Conservation (phyloP, 1,284 basidiomycete genomes). For the Fomitopsis betulina region DNA sequence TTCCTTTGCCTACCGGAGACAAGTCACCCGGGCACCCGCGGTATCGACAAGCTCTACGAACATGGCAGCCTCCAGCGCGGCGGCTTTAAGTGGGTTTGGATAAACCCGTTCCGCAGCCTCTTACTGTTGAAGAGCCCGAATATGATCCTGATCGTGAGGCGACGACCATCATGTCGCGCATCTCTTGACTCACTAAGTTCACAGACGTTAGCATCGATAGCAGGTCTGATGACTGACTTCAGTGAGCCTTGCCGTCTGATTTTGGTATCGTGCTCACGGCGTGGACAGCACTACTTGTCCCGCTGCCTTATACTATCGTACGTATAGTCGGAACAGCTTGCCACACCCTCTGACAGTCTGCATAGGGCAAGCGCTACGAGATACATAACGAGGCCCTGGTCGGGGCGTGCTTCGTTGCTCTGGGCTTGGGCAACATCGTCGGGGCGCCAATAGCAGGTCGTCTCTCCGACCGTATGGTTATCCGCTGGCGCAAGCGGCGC, state of each 20-base stretch:
- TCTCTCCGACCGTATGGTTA: conserved; percentile 46
- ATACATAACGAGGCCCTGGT: conserved; percentile 56
- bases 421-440: conserved; percentile 57
- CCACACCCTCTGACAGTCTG: too few relatives aligned
- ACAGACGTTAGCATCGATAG: conserved; percentile 37
- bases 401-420: conserved; percentile 56
- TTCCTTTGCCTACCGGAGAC: conserved; percentile 55
- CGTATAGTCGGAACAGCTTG: background rate
- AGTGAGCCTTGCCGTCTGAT: conserved; percentile 26
- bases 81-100: conserved; percentile 34
- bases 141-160: conserved; percentile 44
- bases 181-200: background rate
- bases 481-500: conserved; percentile 41
- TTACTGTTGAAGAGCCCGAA: conserved; percentile 55
- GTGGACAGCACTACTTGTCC: conserved; percentile 32
- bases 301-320: conserved; percentile 39
- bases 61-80: conserved; percentile 6
- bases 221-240: conserved; percentile 40
- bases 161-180: background rate
- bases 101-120: conserved; percentile 59
- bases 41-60: conserved; percentile 27
- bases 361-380: conserved; percentile 52
- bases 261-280: background rate
- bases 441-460: conserved; percentile 50
- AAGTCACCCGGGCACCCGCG: conserved; percentile 39